A percentile compares a stretch with the other conserved stretches of the same genome.
Conservation (phyloP, 805 yeast species). For the Metschnikowia amazonensis region DNA sequence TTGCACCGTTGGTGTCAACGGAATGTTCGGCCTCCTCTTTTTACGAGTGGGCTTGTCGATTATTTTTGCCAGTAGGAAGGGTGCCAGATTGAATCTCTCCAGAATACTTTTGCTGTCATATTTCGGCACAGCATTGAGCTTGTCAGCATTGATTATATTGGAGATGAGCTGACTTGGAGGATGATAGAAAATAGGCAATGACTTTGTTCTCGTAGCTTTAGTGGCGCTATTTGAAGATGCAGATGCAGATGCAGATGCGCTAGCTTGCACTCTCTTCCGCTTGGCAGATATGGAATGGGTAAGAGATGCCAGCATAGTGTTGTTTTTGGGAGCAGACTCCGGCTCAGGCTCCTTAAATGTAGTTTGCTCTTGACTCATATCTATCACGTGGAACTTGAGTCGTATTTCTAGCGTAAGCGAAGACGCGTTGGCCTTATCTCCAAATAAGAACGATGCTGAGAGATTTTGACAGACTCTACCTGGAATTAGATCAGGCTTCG, state of each 20-base stretch:
- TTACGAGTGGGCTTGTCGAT: constrained; percentile 32
- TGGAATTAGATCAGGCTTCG: constrained; percentile 32
- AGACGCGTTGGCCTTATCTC: constrained; percentile 33
- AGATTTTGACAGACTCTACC: constrained; percentile 60
- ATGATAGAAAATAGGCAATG: constrained; percentile 39
- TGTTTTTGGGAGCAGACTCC: constrained; percentile 2
- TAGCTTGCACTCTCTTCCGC: constrained; percentile 11
- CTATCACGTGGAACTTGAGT: constrained; percentile 45
- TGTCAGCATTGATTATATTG: constrained; percentile 41
- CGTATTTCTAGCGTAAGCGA: constrained; percentile 56
- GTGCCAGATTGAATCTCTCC: constrained; percentile 45
- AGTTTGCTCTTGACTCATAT: constrained; percentile 13
- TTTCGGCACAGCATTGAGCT: constrained; percentile 33
- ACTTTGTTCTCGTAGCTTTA: constrained; percentile 43
- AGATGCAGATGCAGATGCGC: constrained; percentile 9
- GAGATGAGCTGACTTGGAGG: constrained; percentile 38
- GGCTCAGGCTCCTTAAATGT: constrained; percentile 8
- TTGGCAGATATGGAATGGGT: constrained; percentile 6
- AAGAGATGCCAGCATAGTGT: background rate
- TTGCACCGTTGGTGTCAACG: constrained; percentile 16
- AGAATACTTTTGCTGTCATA: constrained; percentile 40
- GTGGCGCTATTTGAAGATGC: constrained; percentile 22
- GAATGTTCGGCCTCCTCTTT: constrained; percentile 21
- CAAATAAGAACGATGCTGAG: constrained; percentile 39
- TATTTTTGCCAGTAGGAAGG: constrained; percentile 40